A percentile compares a stretch with the other conserved stretches of the same genome.
These are phyloP conservation scores for Fusarium brevicatenulatum DNA, from an alignment of 2,329 filamentous ascomycete genomes.

Conservation along the genomic window DNA sequence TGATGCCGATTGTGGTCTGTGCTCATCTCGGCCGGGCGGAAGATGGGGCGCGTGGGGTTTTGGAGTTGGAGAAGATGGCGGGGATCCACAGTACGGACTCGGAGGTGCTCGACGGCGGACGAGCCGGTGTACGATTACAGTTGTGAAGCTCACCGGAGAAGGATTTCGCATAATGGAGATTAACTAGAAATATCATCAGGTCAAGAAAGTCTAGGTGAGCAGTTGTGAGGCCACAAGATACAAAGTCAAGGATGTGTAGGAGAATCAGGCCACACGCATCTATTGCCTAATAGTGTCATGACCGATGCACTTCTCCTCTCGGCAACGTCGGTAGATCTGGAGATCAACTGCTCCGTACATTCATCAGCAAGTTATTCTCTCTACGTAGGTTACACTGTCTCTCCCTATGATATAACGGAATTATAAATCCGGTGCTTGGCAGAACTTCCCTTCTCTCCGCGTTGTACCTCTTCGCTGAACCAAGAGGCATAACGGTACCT, in stretches of 20 bases:
- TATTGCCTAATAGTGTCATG: slow-evolving; percentile 21
- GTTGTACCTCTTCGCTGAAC: background rate
- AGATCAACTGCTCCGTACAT: background rate
- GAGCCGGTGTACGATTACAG: background rate
- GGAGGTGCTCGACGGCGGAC: background rate
- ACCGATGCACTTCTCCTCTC: slow-evolving; percentile 32
- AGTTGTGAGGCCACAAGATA: background rate
- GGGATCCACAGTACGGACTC: background rate
- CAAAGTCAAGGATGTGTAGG: background rate
- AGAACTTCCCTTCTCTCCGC: slow-evolving; percentile 5
- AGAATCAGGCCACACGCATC: slow-evolving; percentile 30
- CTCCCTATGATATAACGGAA: slow-evolving; percentile 10
- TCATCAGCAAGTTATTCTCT: background rate
- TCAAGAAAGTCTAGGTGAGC: background rate
- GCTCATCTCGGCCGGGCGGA: slow-evolving; percentile 37
- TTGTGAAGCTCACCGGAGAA: background rate
- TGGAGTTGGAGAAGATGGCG: background rate
- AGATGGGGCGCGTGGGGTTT: background rate
- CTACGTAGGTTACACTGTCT: no score
- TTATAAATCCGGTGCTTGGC: slow-evolving; percentile 7
- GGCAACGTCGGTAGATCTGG: slow-evolving; percentile 32
- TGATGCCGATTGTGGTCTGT: slow-evolving; percentile 44
- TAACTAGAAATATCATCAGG: accelerated
- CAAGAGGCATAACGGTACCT: slow-evolving; percentile 9
- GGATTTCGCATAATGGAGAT: background rate